These are phyloP conservation scores for Xylaria longipes DNA, from an alignment of 495 filamentous ascomycete species.

Conservation along the genomic window DNA sequence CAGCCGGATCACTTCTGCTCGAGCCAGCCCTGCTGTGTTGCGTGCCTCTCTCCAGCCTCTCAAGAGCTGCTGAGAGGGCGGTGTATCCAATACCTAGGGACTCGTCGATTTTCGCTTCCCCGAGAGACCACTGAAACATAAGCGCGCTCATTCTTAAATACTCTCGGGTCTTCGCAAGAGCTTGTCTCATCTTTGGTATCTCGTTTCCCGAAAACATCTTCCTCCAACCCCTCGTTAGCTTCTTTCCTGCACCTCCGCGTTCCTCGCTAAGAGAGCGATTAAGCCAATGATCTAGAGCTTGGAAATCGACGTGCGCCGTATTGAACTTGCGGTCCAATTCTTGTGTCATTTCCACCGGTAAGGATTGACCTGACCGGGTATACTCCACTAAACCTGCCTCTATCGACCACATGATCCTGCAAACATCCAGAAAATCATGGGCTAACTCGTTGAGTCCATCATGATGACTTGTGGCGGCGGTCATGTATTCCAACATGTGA, in stretches of 20 bases:
- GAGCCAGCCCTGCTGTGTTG: background rate
- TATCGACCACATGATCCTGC: conserved; percentile 58
- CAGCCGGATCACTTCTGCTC: background rate
- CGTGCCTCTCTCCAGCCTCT: conserved; percentile 32
- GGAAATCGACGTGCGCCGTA: conserved; percentile 52
- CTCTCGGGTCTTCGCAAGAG: conserved; percentile 46
- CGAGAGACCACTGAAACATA: conserved; percentile 54
- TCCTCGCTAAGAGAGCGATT: conserved; percentile 56
- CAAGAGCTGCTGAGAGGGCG: conserved; percentile 53
- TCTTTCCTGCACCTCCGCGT: conserved; percentile 53
- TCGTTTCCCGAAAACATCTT: conserved; percentile 52
- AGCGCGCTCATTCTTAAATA: conserved; percentile 51
- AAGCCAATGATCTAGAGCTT: conserved; percentile 57
- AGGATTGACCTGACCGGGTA: conserved; percentile 41
- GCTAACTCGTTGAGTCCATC: conserved; percentile 57
- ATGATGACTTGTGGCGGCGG: conserved; percentile 50
- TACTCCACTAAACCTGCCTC: conserved; percentile 56
- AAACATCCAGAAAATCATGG: conserved; percentile 58
- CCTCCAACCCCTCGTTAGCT: conserved; percentile 58
- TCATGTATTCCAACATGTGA: conserved; percentile 63
- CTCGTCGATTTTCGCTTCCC: conserved; percentile 47
- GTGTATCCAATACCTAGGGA: conserved; percentile 55
- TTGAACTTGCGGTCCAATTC: conserved; percentile 61
- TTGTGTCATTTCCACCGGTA: conserved; percentile 53
- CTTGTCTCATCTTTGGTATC: conserved; percentile 49